These are phyloP conservation scores for Penicillium arizonense DNA, from an alignment of 495 filamentous ascomycete genomes.

Conservation along the genomic window DNA sequence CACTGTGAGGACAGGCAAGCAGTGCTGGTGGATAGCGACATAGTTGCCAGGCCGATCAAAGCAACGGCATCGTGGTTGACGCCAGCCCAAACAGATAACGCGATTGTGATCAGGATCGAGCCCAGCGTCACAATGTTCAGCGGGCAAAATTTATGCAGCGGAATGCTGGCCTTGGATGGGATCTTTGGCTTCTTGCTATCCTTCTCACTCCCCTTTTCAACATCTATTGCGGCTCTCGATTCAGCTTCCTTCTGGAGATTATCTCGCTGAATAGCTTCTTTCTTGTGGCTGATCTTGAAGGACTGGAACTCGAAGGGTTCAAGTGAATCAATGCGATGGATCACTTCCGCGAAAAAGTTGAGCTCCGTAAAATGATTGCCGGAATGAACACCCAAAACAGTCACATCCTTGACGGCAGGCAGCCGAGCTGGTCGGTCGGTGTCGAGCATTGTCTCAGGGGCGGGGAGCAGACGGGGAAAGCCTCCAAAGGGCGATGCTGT, in stretches of 20 bases:
- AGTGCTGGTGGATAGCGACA: constrained; percentile 19
- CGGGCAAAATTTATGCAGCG: constrained; percentile 43
- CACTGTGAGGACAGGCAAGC: constrained; percentile 34
- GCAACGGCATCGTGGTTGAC: constrained; percentile 52
- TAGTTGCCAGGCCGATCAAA: constrained; percentile 17
- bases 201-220: neutral
- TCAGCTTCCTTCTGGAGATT: too few relatives aligned
- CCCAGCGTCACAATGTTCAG: constrained; percentile 51
- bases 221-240: neutral
- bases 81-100: constrained; percentile 36
- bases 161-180: constrained; percentile 31
- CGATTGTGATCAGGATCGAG: constrained; percentile 48
- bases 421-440: constrained; percentile 56
- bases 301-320: constrained; percentile 15
- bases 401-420: constrained; percentile 48
- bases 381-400: constrained; percentile 56
- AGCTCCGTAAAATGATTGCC: constrained; percentile 53
- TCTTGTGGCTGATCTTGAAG: constrained; percentile 7
- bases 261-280: neutral
- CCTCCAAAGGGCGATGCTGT: constrained; percentile 55
- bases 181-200: too few relatives aligned
- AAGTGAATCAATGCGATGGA: constrained; percentile 53
- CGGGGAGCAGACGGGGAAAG: constrained; percentile 64
- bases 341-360: constrained; percentile 61
- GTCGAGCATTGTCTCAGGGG: constrained; percentile 62